These are phyloP conservation scores for Suillus hirtellus DNA, from an alignment of 768 basidiomycete genomes.

Conservation along the genomic window DNA sequence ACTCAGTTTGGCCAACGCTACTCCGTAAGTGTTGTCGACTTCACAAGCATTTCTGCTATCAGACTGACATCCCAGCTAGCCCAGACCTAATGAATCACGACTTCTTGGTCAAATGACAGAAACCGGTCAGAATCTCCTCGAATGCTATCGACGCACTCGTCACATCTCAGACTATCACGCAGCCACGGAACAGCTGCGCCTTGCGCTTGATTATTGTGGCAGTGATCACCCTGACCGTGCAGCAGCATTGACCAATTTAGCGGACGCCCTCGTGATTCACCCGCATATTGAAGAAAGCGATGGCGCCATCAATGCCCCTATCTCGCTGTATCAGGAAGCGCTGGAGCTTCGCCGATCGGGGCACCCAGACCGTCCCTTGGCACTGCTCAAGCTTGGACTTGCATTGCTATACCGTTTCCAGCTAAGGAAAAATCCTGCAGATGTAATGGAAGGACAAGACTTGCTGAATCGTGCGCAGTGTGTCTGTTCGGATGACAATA, in stretches of 20 bases:
- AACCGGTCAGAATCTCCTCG: constrained; percentile 6
- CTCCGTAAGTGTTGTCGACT: background rate
- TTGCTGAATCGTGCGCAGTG: constrained; percentile 1
- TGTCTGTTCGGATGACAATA: background rate
- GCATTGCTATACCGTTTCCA: constrained; percentile 12
- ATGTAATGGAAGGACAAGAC: constrained; percentile 6
- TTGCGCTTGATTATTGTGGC: constrained; percentile 11
- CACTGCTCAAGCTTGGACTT: constrained; percentile 11
- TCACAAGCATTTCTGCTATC: background rate
- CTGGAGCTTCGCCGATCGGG: constrained; percentile 12
- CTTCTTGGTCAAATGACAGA: constrained; percentile 7
- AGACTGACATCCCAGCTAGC: background rate
- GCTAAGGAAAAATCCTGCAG: constrained; percentile 1
- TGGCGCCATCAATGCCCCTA: background rate
- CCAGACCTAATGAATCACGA: background rate
- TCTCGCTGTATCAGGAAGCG: constrained; percentile 12
- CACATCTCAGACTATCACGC: constrained; percentile 8
- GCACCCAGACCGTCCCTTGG: constrained; percentile 12
- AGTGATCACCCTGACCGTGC: background rate
- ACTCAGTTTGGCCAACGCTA: constrained; percentile 2
- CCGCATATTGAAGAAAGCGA: background rate
- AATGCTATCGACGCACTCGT: constrained; percentile 7
- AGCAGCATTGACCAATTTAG: constrained; percentile 17
- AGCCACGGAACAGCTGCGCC: constrained; percentile 10
- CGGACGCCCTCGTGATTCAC: background rate